Base-by-base conservation (phyloP, 148 eudicot genomes). In the Rhododendron simsii region DNA sequence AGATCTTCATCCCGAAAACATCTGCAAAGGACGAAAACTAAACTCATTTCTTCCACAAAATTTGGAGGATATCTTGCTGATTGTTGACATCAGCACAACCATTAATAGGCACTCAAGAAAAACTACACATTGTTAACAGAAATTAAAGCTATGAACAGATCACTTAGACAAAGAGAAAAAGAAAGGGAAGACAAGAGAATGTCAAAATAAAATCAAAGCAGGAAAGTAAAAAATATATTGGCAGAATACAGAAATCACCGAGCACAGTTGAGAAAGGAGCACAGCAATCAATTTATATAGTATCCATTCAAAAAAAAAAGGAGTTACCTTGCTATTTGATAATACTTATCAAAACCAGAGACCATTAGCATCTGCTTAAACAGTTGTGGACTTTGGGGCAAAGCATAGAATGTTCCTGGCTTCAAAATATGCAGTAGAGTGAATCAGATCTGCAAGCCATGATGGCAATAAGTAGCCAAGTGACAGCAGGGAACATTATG, bases 331-430 rank as follows among this genome's bases (percentile, higher is more conserved):
- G 99, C 99, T 90, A 97, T 93, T 89, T 97, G 99, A 92, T 95
- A 97, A 86, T 97, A 97, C 88, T 90, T 95, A 85, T 97, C 92
- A 88, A 95, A 95, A 83, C 98, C 98, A 3, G 99, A 97, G 73
- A 91, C 98, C 99, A 97, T 97, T 67, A 97, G 94, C 99, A 97
- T 94, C 91, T 97, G 99, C 92, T 97, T 97, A 90, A 92, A 97
- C 88, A 97, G 84, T 88, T 97, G 99, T 88, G 99, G 99, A 85
- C 99, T 97, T 88, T 97, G 99, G 45, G 99, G 99, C 92, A 97
- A 92, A 84, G 99, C 99, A 93, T 95, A 97, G 87, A 94, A 94
- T 89, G 95, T 93, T 83, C 99, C 99, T 93, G 98, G 95, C 99
- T 97, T 92, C 94, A 93, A 57, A 86, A 85, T 75, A 90, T 79